Evolutionary conservation across 257 asterid genomes (phyloP), one percentile per base, ranked within the genome.

Genomic region (Penstemon eatonii): DNA sequence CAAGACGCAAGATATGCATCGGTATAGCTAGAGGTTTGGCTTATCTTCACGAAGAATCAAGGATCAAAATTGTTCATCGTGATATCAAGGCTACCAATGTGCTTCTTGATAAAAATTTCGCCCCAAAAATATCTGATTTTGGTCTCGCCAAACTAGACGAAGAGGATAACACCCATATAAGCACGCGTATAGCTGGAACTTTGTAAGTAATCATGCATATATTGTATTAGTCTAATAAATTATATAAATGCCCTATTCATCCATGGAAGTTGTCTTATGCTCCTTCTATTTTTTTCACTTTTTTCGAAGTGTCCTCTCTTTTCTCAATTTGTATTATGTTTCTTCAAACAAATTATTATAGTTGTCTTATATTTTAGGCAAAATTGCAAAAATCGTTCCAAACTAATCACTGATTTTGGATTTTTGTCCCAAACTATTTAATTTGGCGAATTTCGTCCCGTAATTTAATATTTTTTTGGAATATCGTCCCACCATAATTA

Each of bases 161-260:
- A 52, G 89, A 84, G 64, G 89, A 81, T 45, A 81, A 81, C 41
- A 81, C 89, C 40, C 89, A 84, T 69, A 84, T 84, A 64, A 84
- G 84, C 75, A 84, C 90, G 33, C 87, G 90, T 4, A 38, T 84
- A 12, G 90, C 90, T 50, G 90, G 90, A 73, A 84, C 90, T 67
- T 79, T 63, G 90, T 84, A 63, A 82, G 90, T 71, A 52, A 9
- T 33, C 19, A 6, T 49, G 40, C 65, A 19, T 61, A 67, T 69
- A 42, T 13, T 61, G 33, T 18, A 40, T 50, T 60, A 38, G n/a
- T 4, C 58, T 52, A 25, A 25, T 25, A 25, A 25, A 1, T 25
- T 25, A 25, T 25, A 25, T 25, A 25, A 25, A 25, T 25, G 33
- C 1, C 33, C 33, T 1, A 25, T 25, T 25, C 33, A 25, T 25